Base-by-base conservation (phyloP, 73 alveolate genomes). In the Tetrahymena borealis region DNA sequence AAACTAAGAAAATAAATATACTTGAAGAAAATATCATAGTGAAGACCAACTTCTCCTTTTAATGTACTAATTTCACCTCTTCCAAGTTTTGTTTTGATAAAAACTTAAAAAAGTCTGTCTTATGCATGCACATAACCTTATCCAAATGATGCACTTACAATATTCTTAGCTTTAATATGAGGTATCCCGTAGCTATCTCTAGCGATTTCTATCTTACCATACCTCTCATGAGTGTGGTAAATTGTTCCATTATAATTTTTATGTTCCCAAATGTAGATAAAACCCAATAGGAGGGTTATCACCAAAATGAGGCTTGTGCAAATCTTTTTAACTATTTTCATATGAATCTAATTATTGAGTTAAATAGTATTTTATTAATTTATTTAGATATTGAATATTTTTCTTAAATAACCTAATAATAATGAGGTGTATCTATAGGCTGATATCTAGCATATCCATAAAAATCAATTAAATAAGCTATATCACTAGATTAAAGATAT, bases 101-200 rank as follows among this genome's bases (percentile, higher is more conserved):
- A 42, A n/a, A 93, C 24, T 32, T 91, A 78, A 79, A 93, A 93
- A 16, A 93, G 35, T 78, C 96, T 90, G 37, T 93, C 94, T 91
- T 93, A 91, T 36, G 96, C 96, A 32, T 93, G 90, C 15, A 43
- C 96, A 91, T 38, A 93, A 15, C 94, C 94, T 78, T 39, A 24
- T 2, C 94, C 94, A 93, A 40, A 93, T 5, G 91, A 37, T 11
- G 91, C 94, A 91, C 91, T 94, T 1, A 35, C 8, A 31, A 93
- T 33, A 40, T 90, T 40, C 18, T 90, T 31, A 32, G 96, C 92
- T 90, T 78, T 39, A 16, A 93, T 93, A 24, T 40, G 94, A 33
- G 96, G 96, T 11, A 93, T 91, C 9, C 94, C 96, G 90, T 78
- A 91, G 28, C 90, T 38, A 40, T 93, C 96, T 93, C 96, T 93